Base-by-base conservation (phyloP, 208 protist genomes). In the Endotrypanum monterogeii region DNA sequence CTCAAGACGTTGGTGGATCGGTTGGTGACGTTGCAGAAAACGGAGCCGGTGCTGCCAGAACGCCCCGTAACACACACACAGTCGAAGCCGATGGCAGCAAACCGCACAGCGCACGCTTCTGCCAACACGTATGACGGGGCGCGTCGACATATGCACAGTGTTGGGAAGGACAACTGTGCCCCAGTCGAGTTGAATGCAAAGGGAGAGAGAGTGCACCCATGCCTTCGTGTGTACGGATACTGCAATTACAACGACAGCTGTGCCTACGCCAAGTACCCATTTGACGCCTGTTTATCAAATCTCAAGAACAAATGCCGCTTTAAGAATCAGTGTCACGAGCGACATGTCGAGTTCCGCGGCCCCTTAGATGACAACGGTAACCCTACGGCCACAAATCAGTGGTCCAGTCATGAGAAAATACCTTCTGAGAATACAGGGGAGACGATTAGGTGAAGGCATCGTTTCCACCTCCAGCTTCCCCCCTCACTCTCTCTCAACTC, bases 281-380 rank as follows among this genome's bases (percentile, higher is more conserved):
- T 93, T 73, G 90, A 95, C 52, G 92, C 92, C 16, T 97, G 92
- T 73, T 77, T 97, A 18, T 95, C 90, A 55, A 88, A 97, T 81
- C 74, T 97, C 32, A 97, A 97, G 79, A 91, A 90, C 44, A 92
- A 92, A 71, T 97, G 92, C 77, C 92, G 92, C 67, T 97, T 97
- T 71, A 80, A 87, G 39, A 78, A 85, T 30, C 89, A 93, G 81
- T 97, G 92, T 80, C 92, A 97, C 71, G 92, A 97, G 78, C 85
- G 78, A 41, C 92, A 97, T 75, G 90, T 97, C 44, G 87, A 95
- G 56, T 97, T 94, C 77, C 76, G 82, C 25, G 89, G 90, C 18
- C 88, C 89, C 9, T 65, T 93, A 44, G 86, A 89, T 61, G 79
- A 90, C 71, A 72, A 88, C 54, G 83, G 85, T 48, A 68, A 76